Evolutionary conservation across 352 stramenopile genomes (phyloP), one percentile per base, ranked within the genome.

Genomic region (Phytophthora fragariaefolia): DNA sequence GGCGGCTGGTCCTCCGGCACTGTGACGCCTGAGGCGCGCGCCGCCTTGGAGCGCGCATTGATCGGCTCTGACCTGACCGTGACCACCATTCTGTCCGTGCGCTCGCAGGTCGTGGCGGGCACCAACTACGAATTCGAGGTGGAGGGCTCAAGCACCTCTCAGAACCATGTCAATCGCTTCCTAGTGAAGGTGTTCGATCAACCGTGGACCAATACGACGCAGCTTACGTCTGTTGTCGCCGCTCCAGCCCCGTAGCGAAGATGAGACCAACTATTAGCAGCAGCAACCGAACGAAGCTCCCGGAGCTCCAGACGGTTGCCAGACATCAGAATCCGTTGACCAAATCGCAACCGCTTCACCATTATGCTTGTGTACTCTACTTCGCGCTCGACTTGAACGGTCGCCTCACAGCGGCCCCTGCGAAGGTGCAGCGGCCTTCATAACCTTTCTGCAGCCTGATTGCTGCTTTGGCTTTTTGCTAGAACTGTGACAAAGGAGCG

Each of bases 111-210:
- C 34, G 75, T 83, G 30, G 64, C 68, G 12, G 75, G 72, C 23
- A 83, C 65, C 52, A 80, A 80, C 47, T 83, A 80, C 55, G 55
- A 77, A 61, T 79, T 80, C 53, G 64, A 74, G 51, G 66, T 83
- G 27, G 51, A 77, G 28, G 72, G 75, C 13, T 77, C 69, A 1
- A 71, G 63, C 20, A 48, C 46, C 20, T 72, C 65, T n/a, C 63
- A 63, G 24, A 53, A 60, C 49, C 30, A 54, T 38, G 58, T 38
- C 52, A 61, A 13, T 8, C 66, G 58, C 47, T 79, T 76, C 38
- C 17, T 76, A 24, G 61, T 75, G 10, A 56, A 58, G 26, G 66
- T 78, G 20, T 78, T 73, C 30, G 47, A 78, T 30, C 71, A 79
- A 50, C 66, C 55, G 5, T 78, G 71, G 71, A 78, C 60, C 22